phyloP scores from a whole-genome alignment of 345 rosid genomes.

The Schrenkiella parvula region DNA sequence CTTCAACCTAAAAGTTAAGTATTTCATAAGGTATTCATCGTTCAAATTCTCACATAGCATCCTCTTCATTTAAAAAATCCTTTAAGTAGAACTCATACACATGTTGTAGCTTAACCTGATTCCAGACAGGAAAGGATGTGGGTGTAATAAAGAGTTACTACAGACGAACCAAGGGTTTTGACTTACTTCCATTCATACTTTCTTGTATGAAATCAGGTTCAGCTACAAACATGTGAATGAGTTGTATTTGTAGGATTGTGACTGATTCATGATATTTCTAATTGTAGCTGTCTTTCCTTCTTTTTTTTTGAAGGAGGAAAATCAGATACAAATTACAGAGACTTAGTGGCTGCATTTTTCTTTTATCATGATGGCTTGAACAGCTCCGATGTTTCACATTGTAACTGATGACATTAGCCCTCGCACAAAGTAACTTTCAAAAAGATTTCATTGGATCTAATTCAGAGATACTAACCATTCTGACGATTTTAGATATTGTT shows the following conservation, averaged over 20 bases:
- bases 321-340: background rate
- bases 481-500: conserved; percentile 76
- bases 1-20: conserved; percentile 66
- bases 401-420: background rate
- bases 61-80: background rate
- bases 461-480: conserved; percentile 56
- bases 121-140: background rate
- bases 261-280: conserved; percentile 5
- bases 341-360: background rate
- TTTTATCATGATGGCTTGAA: conserved; percentile 7
- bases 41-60: background rate
- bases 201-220: background rate
- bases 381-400: background rate
- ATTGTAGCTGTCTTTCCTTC: background rate
- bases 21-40: background rate
- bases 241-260: background rate
- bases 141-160: background rate
- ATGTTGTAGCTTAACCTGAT: background rate
- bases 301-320: background rate
- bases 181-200: background rate
- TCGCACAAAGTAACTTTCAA: conserved; percentile 1
- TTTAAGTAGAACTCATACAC: background rate
- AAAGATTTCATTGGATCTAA: background rate
- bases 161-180: background rate
- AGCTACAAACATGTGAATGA: background rate